Evolutionary conservation across 331 rosid genomes (phyloP).

Genomic region (Rosa hybrid): DNA sequence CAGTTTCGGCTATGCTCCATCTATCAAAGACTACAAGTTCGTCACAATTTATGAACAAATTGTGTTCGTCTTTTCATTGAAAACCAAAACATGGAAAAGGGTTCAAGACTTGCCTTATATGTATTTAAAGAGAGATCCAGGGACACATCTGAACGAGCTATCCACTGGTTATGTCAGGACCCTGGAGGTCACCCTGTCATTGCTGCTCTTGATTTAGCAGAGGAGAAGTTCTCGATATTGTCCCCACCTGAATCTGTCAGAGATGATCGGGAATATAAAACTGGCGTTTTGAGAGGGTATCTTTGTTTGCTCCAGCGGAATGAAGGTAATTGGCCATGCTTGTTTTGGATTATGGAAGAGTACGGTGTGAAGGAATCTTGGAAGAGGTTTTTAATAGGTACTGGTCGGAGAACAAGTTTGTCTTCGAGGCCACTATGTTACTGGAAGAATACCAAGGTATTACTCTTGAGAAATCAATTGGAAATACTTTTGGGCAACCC

Average conservation of each 20-base stretch:
- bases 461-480: background rate
- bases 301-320: background rate
- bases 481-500: conserved; percentile 1
- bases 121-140: background rate
- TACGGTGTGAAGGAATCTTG: conserved; percentile 17
- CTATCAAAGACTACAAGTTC: conserved; percentile 7
- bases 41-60: background rate
- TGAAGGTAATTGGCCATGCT: background rate
- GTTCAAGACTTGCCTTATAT: conserved; percentile 8
- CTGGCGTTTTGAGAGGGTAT: conserved; percentile 18
- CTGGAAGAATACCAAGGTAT: background rate
- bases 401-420: background rate
- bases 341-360: conserved; percentile 16
- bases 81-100: conserved; percentile 9
- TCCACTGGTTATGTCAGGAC: conserved; percentile 4
- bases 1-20: conserved; percentile 7
- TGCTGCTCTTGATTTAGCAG: conserved; percentile 11
- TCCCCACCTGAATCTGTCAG: background rate
- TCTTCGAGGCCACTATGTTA: background rate
- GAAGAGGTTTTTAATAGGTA: background rate
- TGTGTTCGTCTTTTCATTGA: conserved; percentile 3
- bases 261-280: background rate
- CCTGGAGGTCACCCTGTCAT: background rate
- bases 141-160: conserved; percentile 5
- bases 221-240: conserved; percentile 14